Evolutionary conservation across 495 filamentous ascomycete species (phyloP), one percentile per base, ranked within the genome.

Genomic region (Apodospora peruviana): DNA sequence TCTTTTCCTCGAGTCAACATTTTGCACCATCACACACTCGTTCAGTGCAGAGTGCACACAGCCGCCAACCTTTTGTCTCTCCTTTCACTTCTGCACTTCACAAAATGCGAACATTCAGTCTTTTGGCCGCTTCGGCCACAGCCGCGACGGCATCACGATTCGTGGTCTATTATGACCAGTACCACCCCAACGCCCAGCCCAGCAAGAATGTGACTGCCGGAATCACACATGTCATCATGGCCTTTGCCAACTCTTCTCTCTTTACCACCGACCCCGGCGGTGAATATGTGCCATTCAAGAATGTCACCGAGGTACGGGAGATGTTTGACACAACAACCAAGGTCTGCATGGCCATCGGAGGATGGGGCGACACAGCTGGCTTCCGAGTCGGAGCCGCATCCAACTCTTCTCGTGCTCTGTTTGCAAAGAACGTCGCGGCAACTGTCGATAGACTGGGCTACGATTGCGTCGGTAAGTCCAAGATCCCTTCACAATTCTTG

Each of bases 331-430:
- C 73, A 0, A 69, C 69, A 12, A 76, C 77, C 19, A 78, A 78
- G 60, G 55, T 85, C 3, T 78, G 82, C 65, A 68, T 84, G 53
- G 79, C 82, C 4, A 74, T 86, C 41, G 83, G 82, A 10, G 82
- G 82, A 44, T 85, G 81, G 80, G 82, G 78, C 5, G 79, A 84
- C 47, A 76, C 72, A 0, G 60, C 61, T 4, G 82, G 80, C 0
- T 85, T 81, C 61, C 68, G 70, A 0, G 56, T 58, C 4, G 81
- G 68, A 9, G 76, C 75, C 7, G 75, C 72, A 47, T 71, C 65
- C n/a, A 69, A 80, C 0, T 53, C 63, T 1, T 72, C 67, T n/a
- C 67, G 79, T 5, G 56, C 72, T 51, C 60, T 61, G 17, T 85
- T 79, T 51, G 83, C 82, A 5, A 72, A 75, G 60, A 81, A 83